Evolutionary conservation across 352 stramenopile genomes (phyloP).

Genomic region (Phytophthora palmivora): DNA sequence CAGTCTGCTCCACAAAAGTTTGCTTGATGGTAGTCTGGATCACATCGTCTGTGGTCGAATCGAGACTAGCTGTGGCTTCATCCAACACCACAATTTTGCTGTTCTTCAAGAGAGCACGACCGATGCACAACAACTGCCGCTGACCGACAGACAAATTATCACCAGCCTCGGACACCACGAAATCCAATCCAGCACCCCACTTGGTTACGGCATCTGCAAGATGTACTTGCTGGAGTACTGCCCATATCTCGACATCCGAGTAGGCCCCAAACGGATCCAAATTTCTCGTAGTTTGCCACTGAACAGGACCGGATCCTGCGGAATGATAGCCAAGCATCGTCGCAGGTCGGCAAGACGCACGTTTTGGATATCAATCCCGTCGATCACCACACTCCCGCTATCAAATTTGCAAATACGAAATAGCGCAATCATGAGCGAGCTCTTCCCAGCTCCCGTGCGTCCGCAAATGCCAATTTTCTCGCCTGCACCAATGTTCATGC

Average conservation of each 20-base stretch:
- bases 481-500: constrained; percentile 33
- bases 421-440: constrained; percentile 51
- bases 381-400: constrained; percentile 82
- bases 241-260: constrained; percentile 67
- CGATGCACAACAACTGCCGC: constrained; percentile 91
- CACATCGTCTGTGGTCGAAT: constrained; percentile 67
- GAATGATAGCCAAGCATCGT: constrained; percentile 52
- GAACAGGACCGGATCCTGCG: constrained; percentile 91
- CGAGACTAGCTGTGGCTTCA: constrained; percentile 93
- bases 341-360: constrained; percentile 48
- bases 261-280: constrained; percentile 90
- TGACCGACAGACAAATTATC: constrained; percentile 96
- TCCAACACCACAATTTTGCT: constrained; percentile 93
- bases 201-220: constrained; percentile 70
- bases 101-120: constrained; percentile 91
- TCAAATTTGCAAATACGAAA: constrained; percentile 58
- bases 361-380: constrained; percentile 76
- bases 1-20: constrained; percentile 89
- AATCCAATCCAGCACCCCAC: constrained; percentile 68
- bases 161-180: constrained; percentile 88
- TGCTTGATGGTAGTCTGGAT: constrained; percentile 79
- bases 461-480: constrained; percentile 63
- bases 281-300: constrained; percentile 91
- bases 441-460: constrained; percentile 54
- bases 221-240: constrained; percentile 63